A percentile compares a stretch with the other conserved stretches of the same genome.
Conservation (phyloP, 345 rosid species). For the Geranium rotundifolium region DNA sequence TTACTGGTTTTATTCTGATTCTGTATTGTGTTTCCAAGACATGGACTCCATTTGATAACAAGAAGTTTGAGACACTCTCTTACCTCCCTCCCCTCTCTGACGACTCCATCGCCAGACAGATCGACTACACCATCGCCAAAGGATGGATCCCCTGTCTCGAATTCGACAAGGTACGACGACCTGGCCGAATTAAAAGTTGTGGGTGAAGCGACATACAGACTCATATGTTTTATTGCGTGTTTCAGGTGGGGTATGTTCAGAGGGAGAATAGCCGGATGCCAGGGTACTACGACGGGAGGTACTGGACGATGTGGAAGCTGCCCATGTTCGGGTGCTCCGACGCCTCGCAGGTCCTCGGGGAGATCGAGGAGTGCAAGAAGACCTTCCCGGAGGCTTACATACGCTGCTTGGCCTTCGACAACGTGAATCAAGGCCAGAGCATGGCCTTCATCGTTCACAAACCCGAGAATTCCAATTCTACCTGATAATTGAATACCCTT, state of each 20-base stretch:
- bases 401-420: constrained; percentile 50
- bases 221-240: too few relatives aligned
- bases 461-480: constrained; percentile 10
- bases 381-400: constrained; percentile 42
- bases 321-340: constrained; percentile 73
- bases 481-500: too few relatives aligned
- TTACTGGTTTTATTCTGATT: too few relatives aligned
- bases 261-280: constrained; percentile 48
- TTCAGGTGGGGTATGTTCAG: constrained; percentile 29
- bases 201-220: neutral
- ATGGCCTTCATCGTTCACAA: constrained; percentile 49
- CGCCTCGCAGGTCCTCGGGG: constrained; percentile 38
- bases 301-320: constrained; percentile 69
- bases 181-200: too few relatives aligned
- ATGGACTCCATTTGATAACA: constrained; percentile 56
- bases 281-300: constrained; percentile 64
- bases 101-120: constrained; percentile 40
- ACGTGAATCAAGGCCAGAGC: constrained; percentile 43
- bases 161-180: constrained; percentile 42
- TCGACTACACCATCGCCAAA: constrained; percentile 50
- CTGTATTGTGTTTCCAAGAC: constrained; percentile 18
- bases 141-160: constrained; percentile 72
- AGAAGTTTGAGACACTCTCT: constrained; percentile 45
- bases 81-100: constrained; percentile 40
- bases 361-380: constrained; percentile 34